A percentile compares a stretch with the other conserved stretches of the same genome.
Evolutionary conservation across 2,329 filamentous ascomycete species (phyloP).

Genomic region (Alternaria infectoria): DNA sequence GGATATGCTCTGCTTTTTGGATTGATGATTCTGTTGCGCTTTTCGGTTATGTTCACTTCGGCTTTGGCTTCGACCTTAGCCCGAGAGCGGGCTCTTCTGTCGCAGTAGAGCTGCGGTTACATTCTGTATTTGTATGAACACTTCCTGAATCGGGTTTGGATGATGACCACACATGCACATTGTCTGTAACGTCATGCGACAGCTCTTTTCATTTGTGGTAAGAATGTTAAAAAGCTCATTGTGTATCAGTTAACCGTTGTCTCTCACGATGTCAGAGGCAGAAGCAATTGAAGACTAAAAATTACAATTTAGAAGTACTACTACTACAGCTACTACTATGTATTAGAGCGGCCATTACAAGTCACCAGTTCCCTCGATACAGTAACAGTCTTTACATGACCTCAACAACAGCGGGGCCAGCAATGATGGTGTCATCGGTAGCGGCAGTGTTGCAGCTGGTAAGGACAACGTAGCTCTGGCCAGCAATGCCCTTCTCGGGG

Average conservation of each 20-base stretch:
- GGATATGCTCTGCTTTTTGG: not conserved
- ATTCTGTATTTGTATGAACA: not conserved
- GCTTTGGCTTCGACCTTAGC: not conserved
- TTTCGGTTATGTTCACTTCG: not conserved
- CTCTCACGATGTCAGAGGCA: not conserved
- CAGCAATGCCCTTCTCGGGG: slow-evolving; percentile 31
- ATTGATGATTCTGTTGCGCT: not conserved
- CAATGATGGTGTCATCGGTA: slow-evolving; percentile 33
- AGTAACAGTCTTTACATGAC: slow-evolving; percentile 3
- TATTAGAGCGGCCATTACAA: not conserved
- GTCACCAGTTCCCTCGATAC: not conserved
- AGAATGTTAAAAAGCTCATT: not conserved
- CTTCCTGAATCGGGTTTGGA: not conserved
- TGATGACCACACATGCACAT: not conserved
- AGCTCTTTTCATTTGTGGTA: not conserved
- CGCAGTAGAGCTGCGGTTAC: not conserved
- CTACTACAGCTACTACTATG: not conserved
- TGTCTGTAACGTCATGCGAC: not conserved
- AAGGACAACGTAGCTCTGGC: slow-evolving; percentile 35
- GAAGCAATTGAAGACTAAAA: not conserved
- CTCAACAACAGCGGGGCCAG: slow-evolving; percentile 31
- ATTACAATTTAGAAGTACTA: not conserved
- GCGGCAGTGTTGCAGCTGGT: slow-evolving; percentile 32
- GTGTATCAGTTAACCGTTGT: not conserved
- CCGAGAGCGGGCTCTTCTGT: not conserved